Evolutionary conservation across 2,329 filamentous ascomycete genomes (phyloP), one percentile per base, ranked within the genome.

Genomic region (Rhynchosporium secalis): DNA sequence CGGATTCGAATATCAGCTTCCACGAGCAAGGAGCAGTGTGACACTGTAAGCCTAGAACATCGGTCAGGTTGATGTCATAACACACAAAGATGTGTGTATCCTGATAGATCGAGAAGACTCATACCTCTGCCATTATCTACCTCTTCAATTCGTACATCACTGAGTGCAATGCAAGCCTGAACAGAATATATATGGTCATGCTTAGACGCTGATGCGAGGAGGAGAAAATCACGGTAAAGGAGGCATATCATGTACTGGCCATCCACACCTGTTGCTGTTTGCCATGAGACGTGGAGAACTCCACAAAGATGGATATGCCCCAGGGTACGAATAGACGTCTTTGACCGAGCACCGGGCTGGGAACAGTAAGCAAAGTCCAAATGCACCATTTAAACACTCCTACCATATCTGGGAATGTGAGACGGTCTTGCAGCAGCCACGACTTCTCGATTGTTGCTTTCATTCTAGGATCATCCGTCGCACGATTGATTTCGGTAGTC

Each of bases 171-270:
- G 65, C 88, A 91, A 45, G 90, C 90, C 64, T 91, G 82, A 20
- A 94, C 85, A 9, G 84, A 85, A 73, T 96, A 94, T 43, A 84
- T 81, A 28, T 84, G 83, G 52, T 86, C 84, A n/a, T 81, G 79
- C 63, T 84, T 87, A 49, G 83, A 81, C 13, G 85, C 82, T 9
- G 83, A 85, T 7, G 92, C 92, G 46, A 98, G 81, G 59, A 96
- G 84, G 1, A 98, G 76, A 66, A 90, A 89, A 56, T 91, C 85
- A 56, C 86, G 86, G 75, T 96, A 97, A n/a, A 97, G 79, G 15
- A 93, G 81, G 68, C 89, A 92, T 45, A 94, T 85, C 83, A 96
- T 87, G 75, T 96, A 97, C 67, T 87, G 84, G 5, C 93, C 94
- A 49, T 85, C 82, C 20, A 91, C 83, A 10, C 83, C 81, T 9